phyloP scores from a whole-genome alignment of 768 basidiomycete genomes.

The Cyclocybe aegerita region DNA sequence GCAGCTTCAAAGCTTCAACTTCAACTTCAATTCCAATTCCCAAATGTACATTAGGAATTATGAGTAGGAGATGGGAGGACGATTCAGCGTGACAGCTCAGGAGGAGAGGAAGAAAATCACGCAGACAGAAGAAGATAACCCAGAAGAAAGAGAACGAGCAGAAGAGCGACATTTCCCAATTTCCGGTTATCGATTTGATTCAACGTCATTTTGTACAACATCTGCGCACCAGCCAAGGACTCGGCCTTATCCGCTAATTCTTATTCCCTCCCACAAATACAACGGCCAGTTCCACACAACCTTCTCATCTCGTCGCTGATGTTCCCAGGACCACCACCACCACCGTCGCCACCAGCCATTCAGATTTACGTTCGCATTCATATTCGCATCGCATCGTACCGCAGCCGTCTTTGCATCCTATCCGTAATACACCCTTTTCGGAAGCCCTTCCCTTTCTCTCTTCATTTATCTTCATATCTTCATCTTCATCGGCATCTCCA shows the following conservation, averaged over 20 bases:
- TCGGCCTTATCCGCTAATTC: neutral
- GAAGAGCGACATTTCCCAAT: no score
- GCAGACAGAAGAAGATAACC: neutral
- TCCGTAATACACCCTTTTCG: no score
- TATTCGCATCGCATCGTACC: no score
- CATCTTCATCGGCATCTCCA: no score
- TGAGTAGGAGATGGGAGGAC: neutral
- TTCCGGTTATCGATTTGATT: neutral
- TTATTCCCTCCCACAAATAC: neutral
- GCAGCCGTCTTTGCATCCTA: no score
- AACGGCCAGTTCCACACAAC: conserved; percentile 18
- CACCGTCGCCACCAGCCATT: neutral
- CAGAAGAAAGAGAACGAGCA: neutral
- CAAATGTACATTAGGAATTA: conserved; percentile 10
- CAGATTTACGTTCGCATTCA: neutral
- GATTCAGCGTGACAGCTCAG: neutral
- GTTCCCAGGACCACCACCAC: conserved; percentile 2
- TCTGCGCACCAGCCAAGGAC: neutral
- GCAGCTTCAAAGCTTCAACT: no score
- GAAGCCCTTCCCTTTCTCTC: no score
- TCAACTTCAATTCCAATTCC: no score
- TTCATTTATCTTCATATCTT: no score
- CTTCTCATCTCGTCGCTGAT: conserved; percentile 14
- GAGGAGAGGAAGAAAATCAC: neutral
- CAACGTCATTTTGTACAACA: conserved; percentile 1